Evolutionary conservation across 306 rosid species (phyloP).

Genomic region (Cucurbita maxima): DNA sequence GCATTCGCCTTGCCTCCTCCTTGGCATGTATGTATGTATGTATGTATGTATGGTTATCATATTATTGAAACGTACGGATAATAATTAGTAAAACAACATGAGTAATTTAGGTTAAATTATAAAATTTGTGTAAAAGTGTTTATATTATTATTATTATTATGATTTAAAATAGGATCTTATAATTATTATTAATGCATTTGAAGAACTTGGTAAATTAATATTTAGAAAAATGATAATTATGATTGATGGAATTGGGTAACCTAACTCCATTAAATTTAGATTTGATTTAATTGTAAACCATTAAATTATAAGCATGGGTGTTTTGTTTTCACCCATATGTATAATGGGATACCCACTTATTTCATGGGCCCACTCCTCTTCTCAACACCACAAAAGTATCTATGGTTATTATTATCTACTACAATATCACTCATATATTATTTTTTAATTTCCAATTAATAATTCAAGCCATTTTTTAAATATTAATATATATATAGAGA

Average conservation of each 20-base stretch:
- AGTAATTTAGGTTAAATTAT: not conserved
- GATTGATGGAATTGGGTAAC: not conserved
- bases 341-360: not conserved
- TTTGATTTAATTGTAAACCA: not conserved
- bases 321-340: not conserved
- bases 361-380: not conserved
- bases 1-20: not conserved
- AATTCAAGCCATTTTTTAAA: no score
- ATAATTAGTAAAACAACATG: not conserved
- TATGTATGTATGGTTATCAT: not conserved
- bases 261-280: not conserved
- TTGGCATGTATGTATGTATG: not conserved
- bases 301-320: not conserved
- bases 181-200: no score
- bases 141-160: no score
- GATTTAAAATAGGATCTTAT: no score
- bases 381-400: not conserved
- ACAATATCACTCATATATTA: not conserved
- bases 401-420: not conserved
- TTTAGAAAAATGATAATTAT: not conserved
- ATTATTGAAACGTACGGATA: not conserved
- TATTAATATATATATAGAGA: no score
- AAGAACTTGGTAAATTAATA: no score
- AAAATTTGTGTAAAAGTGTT: not conserved
- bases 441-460: not conserved